phyloP scores from a whole-genome alignment of 768 basidiomycete genomes.

The Pulveroboletus sp. region DNA sequence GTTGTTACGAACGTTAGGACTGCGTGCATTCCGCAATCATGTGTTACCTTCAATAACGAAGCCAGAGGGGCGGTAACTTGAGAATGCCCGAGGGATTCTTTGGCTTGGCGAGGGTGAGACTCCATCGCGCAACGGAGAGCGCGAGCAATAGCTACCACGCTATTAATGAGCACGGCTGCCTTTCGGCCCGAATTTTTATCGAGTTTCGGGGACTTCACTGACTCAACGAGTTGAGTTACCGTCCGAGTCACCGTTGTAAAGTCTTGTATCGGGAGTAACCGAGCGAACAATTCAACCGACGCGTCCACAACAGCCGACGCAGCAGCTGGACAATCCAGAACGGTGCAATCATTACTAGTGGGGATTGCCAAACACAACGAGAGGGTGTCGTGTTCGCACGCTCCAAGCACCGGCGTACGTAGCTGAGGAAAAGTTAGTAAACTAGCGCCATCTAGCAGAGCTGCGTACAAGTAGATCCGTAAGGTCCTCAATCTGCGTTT shows the following conservation, averaged over 20 bases:
- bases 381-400: constrained; percentile 83
- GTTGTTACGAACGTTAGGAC: constrained; percentile 8
- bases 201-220: constrained; percentile 66
- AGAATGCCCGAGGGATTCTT: constrained; percentile 61
- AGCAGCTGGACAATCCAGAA: constrained; percentile 67
- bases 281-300: constrained; percentile 82
- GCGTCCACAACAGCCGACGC: constrained; percentile 83
- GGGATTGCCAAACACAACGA: constrained; percentile 56
- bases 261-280: constrained; percentile 77
- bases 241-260: constrained; percentile 49
- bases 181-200: constrained; percentile 86
- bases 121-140: constrained; percentile 58
- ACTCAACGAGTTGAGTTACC: constrained; percentile 58
- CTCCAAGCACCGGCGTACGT: constrained; percentile 73
- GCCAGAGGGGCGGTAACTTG: constrained; percentile 61
- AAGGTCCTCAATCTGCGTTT: constrained; percentile 75
- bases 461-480: constrained; percentile 71
- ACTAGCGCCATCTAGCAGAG: background rate
- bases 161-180: constrained; percentile 79
- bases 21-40: constrained; percentile 2
- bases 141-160: constrained; percentile 67
- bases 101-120: constrained; percentile 51
- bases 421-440: constrained; percentile 17
- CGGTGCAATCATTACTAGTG: constrained; percentile 40
- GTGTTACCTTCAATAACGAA: constrained; percentile 72